Conservation (phyloP, 2,329 filamentous ascomycete genomes). For the Aspergillus aculeatus region DNA sequence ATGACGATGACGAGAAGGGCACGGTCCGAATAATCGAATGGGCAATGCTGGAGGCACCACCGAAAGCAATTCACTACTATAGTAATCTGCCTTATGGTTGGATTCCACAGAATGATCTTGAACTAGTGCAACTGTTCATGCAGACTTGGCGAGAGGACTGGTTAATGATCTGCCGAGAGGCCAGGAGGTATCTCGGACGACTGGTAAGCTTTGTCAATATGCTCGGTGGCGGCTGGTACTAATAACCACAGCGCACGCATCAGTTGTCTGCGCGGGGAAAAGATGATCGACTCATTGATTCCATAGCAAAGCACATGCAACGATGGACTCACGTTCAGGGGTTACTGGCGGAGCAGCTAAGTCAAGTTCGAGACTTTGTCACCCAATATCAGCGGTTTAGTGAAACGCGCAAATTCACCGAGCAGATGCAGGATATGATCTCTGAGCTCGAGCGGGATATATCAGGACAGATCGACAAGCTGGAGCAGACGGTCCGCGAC, state of each 20-base stretch:
- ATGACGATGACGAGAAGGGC: neutral
- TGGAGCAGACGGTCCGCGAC: constrained; percentile 17
- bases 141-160: constrained; percentile 16
- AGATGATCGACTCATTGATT: constrained; percentile 15
- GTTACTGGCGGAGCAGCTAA: constrained; percentile 14
- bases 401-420: constrained; percentile 15
- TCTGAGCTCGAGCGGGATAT: constrained; percentile 10
- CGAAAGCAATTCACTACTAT: constrained; percentile 15
- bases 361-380: constrained; percentile 14
- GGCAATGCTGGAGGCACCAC: constrained; percentile 16
- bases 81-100: constrained; percentile 17
- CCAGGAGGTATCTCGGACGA: constrained; percentile 9
- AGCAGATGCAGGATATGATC: constrained; percentile 14
- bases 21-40: constrained; percentile 12
- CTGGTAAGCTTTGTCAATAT: constrained; percentile 3
- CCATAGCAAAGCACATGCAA: constrained; percentile 17
- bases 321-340: constrained; percentile 16
- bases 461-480: constrained; percentile 15
- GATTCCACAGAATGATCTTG: constrained; percentile 17
- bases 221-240: neutral
- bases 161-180: constrained; percentile 15
- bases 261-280: constrained; percentile 14
- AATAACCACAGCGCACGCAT: constrained; percentile 11
- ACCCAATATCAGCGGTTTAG: constrained; percentile 16
- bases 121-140: constrained; percentile 15